phyloP scores from a whole-genome alignment of 352 stramenopile species.

The Globisporangium perplexum region DNA sequence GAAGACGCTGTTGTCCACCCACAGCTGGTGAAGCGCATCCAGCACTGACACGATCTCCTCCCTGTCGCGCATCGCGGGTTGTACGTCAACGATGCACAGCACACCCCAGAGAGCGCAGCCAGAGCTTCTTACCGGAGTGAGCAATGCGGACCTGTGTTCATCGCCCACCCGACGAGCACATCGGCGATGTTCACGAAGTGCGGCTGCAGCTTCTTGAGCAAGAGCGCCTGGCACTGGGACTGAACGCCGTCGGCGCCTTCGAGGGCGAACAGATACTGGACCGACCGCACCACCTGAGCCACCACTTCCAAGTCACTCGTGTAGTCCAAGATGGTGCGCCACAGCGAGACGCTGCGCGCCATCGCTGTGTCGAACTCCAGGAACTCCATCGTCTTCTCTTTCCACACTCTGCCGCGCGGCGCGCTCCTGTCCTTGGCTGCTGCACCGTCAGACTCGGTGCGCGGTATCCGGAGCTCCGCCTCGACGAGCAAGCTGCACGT shows the following conservation, averaged over 20 bases:
- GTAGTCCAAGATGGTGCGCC: conserved; percentile 44
- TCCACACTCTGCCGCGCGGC: conserved; percentile 12
- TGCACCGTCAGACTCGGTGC: neutral
- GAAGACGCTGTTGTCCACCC: conserved; percentile 68
- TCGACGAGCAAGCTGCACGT: conserved; percentile 35
- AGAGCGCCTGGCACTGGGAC: conserved; percentile 19
- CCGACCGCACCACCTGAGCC: conserved; percentile 24
- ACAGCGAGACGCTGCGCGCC: conserved; percentile 31
- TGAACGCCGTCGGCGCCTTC: conserved; percentile 6
- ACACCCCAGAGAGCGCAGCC: neutral
- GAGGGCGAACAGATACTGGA: conserved; percentile 23
- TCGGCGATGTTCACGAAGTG: conserved; percentile 74
- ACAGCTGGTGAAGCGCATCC: conserved; percentile 40
- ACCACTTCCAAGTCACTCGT: conserved; percentile 37
- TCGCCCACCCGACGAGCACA: conserved; percentile 62
- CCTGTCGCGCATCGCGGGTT: conserved; percentile 12
- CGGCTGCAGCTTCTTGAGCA: conserved; percentile 42
- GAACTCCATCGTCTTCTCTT: conserved; percentile 33
- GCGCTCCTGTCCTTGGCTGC: too few relatives aligned
- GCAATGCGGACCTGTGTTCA: conserved; percentile 29
- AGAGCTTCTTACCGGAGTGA: conserved; percentile 25
- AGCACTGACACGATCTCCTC: conserved; percentile 46
- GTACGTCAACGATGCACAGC: neutral
- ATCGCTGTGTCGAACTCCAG: conserved; percentile 41
- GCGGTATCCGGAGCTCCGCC: conserved; percentile 27